phyloP scores from a whole-genome alignment of 2,329 filamentous ascomycete genomes.

The Fusarium austroafricanum region DNA sequence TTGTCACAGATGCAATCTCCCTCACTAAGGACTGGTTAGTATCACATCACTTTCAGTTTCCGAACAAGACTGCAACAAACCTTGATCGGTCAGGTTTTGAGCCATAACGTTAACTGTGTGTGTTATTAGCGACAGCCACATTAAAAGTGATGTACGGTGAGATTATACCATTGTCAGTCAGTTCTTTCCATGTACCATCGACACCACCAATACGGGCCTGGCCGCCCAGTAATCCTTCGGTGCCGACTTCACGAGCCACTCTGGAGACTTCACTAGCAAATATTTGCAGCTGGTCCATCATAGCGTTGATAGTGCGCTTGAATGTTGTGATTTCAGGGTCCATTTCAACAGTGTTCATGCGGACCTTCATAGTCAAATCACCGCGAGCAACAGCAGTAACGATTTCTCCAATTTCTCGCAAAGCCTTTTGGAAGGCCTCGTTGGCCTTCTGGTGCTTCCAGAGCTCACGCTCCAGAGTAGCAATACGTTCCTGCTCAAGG shows the following conservation, averaged over 20 bases:
- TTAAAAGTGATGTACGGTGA: not conserved
- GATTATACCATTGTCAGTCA: slow-evolving; percentile 81
- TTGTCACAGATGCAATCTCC: slow-evolving; percentile 87
- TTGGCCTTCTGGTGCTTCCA: slow-evolving; percentile 99
- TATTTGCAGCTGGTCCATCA: slow-evolving; percentile 98
- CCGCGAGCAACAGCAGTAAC: slow-evolving; percentile 95
- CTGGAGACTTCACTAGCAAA: slow-evolving; percentile 97
- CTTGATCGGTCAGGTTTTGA: slow-evolving; percentile 82
- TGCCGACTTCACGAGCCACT: slow-evolving; percentile 94
- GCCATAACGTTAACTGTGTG: slow-evolving; percentile 81
- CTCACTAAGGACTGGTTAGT: slow-evolving; percentile 64
- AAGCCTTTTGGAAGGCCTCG: slow-evolving; percentile 96
- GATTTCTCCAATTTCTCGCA: slow-evolving; percentile 96
- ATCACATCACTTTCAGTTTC: not conserved
- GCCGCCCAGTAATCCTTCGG: slow-evolving; percentile 91
- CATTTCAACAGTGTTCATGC: slow-evolving; percentile 96
- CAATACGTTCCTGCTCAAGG: slow-evolving; percentile 88
- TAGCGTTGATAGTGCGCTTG: slow-evolving; percentile 98
- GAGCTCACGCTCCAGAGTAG: slow-evolving; percentile 89
- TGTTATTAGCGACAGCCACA: slow-evolving; percentile 21
- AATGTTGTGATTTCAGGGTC: slow-evolving; percentile 98
- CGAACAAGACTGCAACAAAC: slow-evolving; percentile 51
- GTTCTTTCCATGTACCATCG: slow-evolving; percentile 96
- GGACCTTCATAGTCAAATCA: slow-evolving; percentile 95
- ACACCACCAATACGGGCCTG: slow-evolving; percentile 95